Base-by-base conservation (phyloP, 2,329 filamentous ascomycete species). In the Penicillium sclerotigenum region DNA sequence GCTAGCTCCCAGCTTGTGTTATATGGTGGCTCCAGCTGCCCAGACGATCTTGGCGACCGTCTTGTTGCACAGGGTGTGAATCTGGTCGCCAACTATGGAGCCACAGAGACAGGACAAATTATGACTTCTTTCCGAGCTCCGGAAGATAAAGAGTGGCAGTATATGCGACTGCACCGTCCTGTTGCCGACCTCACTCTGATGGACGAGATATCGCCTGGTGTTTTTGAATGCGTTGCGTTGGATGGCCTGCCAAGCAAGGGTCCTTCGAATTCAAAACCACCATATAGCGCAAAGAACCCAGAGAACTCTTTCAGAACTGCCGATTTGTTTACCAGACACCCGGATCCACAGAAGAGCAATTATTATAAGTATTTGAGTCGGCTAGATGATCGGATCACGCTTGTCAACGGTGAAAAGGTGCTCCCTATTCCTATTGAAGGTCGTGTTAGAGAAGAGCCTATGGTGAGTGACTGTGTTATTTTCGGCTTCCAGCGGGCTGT, bases 141-240 rank as follows among this genome's bases (percentile, higher is more conserved):
- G 2, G 77, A 71, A 1, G 85, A 87, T 65, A 80, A 77, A 20
- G 79, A 77, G 2, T 88, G 85, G 85, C 81, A 85, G 61, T 87
- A 86, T 59, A 71, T 86, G 41, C 72, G 79, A 4, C 71, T 77
- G 1, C 65, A 77, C 9, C 68, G 73, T 0, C 67, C 70, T 10
- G 71, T 78, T 6, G 68, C 71, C 16, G 72, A 75, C 0, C 80
- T 73, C 52, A 68, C 83, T 5, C 67, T 48, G 59, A 78, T 71
- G 57, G 69, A 73, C 22, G 68, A 71, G n/a, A 65, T 67, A n/a
- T 69, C 67, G 9, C 68, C 67, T 11, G 73, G 73, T 0, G 64
- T 77, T 5, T 73, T 65, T 45, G 76, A 78, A 41, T 73, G 69
- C 8, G 66, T 74, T 34, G 69, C 68, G 6, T 59, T 75, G 6